Evolutionary conservation across 2,329 filamentous ascomycete genomes (phyloP).

Genomic region (Graphium sp.): DNA sequence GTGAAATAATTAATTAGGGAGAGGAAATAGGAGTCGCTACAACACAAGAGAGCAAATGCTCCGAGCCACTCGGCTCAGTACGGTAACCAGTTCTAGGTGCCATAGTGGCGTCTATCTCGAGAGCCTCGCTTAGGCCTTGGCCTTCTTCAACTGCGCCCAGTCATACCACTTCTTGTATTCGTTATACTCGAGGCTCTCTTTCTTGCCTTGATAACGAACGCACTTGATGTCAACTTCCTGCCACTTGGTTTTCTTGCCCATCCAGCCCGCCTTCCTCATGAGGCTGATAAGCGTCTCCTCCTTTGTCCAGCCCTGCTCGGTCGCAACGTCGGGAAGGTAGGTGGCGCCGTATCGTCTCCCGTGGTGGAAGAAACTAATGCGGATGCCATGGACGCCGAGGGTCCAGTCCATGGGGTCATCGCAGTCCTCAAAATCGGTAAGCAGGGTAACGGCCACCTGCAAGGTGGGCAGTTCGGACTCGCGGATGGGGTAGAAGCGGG

Average conservation of each 20-base stretch:
- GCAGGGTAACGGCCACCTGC: slow-evolving; percentile 58
- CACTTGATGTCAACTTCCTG: slow-evolving; percentile 62
- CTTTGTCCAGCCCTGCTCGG: slow-evolving; percentile 88
- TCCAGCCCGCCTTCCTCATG: slow-evolving; percentile 92
- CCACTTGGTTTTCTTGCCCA: slow-evolving; percentile 65
- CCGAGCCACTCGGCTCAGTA: too few species aligned
- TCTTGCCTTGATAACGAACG: slow-evolving; percentile 75
- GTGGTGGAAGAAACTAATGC: slow-evolving; percentile 67
- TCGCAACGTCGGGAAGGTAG: slow-evolving; percentile 81
- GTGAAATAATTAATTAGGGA: too few species aligned
- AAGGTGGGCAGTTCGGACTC: slow-evolving; percentile 36
- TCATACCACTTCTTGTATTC: slow-evolving; percentile 70
- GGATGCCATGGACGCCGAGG: slow-evolving; percentile 70
- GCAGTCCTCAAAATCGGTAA: slow-evolving; percentile 71
- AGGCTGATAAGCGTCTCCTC: slow-evolving; percentile 81
- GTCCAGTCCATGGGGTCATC: slow-evolving; percentile 67
- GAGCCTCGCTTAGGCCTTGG: slow-evolving; percentile 3
- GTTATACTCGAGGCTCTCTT: slow-evolving; percentile 49
- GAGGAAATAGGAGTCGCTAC: too few species aligned
- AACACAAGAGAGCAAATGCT: too few species aligned
- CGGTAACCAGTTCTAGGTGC: too few species aligned
- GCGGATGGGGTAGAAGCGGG: slow-evolving; percentile 40
- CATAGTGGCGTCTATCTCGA: slow-evolving; percentile 1
- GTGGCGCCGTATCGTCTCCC: slow-evolving; percentile 66
- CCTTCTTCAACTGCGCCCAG: slow-evolving; percentile 36